Base-by-base conservation (phyloP, 78 protist species). In the Dictyostelium firmibasis region DNA sequence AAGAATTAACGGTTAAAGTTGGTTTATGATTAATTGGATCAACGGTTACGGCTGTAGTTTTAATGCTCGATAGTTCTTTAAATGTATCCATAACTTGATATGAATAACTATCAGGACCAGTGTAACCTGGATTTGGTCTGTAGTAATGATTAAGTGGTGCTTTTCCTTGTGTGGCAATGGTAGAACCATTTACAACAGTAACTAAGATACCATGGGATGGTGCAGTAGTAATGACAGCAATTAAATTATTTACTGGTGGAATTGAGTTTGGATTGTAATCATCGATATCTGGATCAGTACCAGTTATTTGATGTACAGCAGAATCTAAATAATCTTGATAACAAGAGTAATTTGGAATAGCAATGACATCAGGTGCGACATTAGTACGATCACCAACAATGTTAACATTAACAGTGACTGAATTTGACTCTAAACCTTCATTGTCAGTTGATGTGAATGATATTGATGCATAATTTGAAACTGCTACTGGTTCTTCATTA, bases 331-430 rank as follows among this genome's bases (percentile, higher is more conserved):
- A 64, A 44, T 86, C 92, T 76, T 86, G 81, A 3, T 57, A 13
- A 38, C 53, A n/a, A 25, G 4, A 3, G 18, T 35, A 33, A 20
- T 53, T 13, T 76, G 64, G 70, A 11, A 76, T 43, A 53, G 2
- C 20, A 14, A 2, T 47, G 3, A 81, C 84, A 38, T 16, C 44
- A 18, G 92, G 92, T 53, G 84, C 74, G 2, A 2, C 23, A 81
- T 86, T 86, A 10, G 35, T 23, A 38, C 92, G 70, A 41, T 77
- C n/a, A 76, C 92, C 92, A 76, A 57, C 64, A 23, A 86, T 50
- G 23, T 57, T 27, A 6, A 86, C 62, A 2, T 2, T 20, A 2
- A 76, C 78, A 25, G 84, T 60, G 43, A 72, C 41, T 10, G 38
- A 0, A 11, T 43, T 1, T 13, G 83, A 72, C 4, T 31, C 25